Evolutionary conservation across 2,329 filamentous ascomycete genomes (phyloP).

Genomic region (Fusarium albidum): DNA sequence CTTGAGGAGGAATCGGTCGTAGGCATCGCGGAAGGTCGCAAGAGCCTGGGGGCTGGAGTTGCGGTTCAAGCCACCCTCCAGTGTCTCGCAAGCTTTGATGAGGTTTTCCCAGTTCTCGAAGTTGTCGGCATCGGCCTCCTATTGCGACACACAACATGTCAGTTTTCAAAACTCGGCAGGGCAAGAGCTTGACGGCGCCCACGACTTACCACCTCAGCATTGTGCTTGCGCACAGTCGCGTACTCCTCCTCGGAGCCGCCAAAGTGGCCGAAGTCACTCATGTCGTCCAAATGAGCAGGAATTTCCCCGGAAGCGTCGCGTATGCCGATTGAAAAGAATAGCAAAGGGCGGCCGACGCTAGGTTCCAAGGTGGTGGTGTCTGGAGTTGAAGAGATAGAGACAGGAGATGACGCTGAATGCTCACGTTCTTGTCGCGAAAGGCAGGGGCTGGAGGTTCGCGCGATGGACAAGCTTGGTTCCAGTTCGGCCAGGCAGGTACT

Average conservation of each 20-base stretch:
- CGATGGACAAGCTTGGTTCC: slow-evolving; percentile 25
- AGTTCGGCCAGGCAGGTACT: slow-evolving; percentile 19
- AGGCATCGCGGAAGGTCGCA: slow-evolving; percentile 83
- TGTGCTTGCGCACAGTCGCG: slow-evolving; percentile 80
- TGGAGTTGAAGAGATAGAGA: slow-evolving; percentile 32
- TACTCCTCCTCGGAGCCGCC: slow-evolving; percentile 83
- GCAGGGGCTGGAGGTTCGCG: slow-evolving; percentile 40
- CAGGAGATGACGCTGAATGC: slow-evolving; percentile 34
- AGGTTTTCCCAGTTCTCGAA: slow-evolving; percentile 97
- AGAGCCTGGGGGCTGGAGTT: slow-evolving; percentile 97
- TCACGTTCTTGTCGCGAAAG: slow-evolving; percentile 37
- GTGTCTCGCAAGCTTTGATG: slow-evolving; percentile 79
- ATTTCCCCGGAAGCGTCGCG: slow-evolving; percentile 16
- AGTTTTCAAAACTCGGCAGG: slow-evolving; percentile 25
- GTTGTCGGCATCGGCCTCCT: slow-evolving; percentile 81
- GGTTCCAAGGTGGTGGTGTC: slow-evolving; percentile 8
- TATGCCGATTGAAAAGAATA: slow-evolving; percentile 16
- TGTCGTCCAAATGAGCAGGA: slow-evolving; percentile 46
- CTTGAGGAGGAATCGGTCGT: slow-evolving; percentile 92
- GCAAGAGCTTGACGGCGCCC: background rate
- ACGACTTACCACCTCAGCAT: slow-evolving; percentile 73
- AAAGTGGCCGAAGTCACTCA: slow-evolving; percentile 76
- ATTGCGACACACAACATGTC: slow-evolving; percentile 24
- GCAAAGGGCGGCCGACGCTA: slow-evolving; percentile 1
- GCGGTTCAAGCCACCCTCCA: slow-evolving; percentile 93